phyloP scores from a whole-genome alignment of 208 protist genomes.

The Acanthamoeba healyi region DNA sequence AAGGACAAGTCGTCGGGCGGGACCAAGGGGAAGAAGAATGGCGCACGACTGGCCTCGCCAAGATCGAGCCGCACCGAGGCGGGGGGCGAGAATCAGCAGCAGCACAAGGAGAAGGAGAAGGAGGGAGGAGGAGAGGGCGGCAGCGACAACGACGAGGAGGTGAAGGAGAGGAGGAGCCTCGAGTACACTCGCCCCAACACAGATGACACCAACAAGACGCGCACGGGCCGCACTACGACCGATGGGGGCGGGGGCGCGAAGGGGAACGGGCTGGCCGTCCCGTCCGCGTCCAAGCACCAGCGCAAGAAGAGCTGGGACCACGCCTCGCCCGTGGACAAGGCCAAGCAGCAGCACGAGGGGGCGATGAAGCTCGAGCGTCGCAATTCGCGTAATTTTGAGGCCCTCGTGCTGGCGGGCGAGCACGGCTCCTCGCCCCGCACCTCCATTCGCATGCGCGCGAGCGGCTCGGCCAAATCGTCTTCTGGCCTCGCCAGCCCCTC shows the following conservation, averaged over 20 bases:
- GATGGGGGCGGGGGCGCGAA: neutral
- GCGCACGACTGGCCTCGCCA: neutral
- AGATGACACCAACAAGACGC: too few species aligned
- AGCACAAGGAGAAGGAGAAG: neutral
- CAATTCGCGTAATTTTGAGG: constrained; percentile 63
- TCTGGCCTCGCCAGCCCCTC: neutral
- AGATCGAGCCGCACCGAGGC: neutral
- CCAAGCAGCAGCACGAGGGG: neutral
- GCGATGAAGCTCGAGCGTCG: neutral
- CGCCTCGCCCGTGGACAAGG: constrained; percentile 23
- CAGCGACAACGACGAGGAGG: neutral
- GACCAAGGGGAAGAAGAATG: neutral
- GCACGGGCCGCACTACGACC: too few species aligned
- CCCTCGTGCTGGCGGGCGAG: constrained; percentile 11
- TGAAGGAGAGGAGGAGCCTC: constrained; percentile 10
- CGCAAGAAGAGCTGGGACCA: constrained; percentile 54
- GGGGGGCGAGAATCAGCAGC: too few species aligned
- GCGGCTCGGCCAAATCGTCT: neutral
- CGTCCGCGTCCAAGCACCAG: neutral
- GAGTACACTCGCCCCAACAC: neutral
- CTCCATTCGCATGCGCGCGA: neutral
- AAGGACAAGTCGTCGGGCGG: constrained; percentile 20
- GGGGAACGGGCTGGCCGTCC: neutral
- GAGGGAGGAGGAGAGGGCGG: neutral
- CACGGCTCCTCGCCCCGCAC: neutral